phyloP scores from a whole-genome alignment of 768 basidiomycete species.

The Udeniomyces megalosporus region DNA sequence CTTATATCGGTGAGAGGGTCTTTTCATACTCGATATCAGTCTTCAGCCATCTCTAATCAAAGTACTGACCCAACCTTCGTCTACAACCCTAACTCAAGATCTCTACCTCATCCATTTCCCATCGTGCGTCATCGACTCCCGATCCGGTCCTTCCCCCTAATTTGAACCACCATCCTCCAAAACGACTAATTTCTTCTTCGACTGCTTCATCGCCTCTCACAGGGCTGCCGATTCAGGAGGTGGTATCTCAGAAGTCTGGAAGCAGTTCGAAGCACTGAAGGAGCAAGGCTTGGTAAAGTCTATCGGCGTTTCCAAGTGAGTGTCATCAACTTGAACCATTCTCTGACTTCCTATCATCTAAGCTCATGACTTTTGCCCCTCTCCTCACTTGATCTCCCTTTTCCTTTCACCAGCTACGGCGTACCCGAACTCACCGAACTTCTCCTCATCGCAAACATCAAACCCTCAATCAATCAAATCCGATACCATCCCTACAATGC shows the following conservation, averaged over 20 bases:
- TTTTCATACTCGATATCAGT: slow-evolving; percentile 32
- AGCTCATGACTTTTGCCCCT: not conserved
- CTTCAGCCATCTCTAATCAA: no score
- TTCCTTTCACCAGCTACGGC: slow-evolving; percentile 3
- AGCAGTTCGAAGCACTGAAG: slow-evolving; percentile 3
- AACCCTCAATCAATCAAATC: slow-evolving; percentile 14
- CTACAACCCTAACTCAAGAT: slow-evolving; percentile 34
- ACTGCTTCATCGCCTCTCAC: no score
- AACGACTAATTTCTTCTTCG: no score
- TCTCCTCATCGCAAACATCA: slow-evolving; percentile 12
- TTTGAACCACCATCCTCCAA: no score
- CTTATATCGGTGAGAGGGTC: slow-evolving; percentile 18
- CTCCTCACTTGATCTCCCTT: no score
- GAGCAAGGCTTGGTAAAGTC: slow-evolving; percentile 4
- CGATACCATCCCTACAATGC: slow-evolving; percentile 15
- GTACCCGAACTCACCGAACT: not conserved
- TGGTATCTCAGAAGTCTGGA: slow-evolving; percentile 1
- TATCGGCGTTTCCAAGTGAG: slow-evolving; percentile 1
- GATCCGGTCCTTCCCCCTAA: no score
- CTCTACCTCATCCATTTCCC: slow-evolving; percentile 45
- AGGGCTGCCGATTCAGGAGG: no score
- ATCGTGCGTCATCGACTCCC: not conserved
- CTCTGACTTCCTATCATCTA: not conserved
- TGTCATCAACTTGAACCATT: not conserved
- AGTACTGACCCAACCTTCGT: slow-evolving; percentile 2